phyloP scores from a whole-genome alignment of 768 basidiomycete species.

The Phlebiopsis flavidoalba region DNA sequence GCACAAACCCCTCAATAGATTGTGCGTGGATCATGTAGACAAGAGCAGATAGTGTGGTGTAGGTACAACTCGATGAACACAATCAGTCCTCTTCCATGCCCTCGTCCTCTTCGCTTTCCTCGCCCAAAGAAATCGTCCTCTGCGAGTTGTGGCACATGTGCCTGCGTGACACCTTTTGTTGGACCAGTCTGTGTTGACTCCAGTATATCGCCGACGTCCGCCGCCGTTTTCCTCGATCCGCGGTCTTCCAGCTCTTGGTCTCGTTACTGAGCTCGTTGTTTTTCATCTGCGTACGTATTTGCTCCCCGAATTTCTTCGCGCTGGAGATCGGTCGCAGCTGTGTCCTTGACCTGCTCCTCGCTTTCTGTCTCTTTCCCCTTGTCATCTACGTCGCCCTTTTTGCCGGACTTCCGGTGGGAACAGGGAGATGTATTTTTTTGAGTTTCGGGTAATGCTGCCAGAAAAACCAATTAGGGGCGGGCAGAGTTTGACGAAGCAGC shows the following conservation, averaged over 20 bases:
- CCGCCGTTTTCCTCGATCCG: not conserved
- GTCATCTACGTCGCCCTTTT: constrained; percentile 5
- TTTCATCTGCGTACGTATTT: constrained; percentile 58
- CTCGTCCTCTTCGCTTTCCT: constrained; percentile 14
- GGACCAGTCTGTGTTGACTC: not conserved
- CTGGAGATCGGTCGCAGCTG: constrained; percentile 37
- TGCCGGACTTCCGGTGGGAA: constrained; percentile 68
- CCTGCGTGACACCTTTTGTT: not conserved
- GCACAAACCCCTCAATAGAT: no score
- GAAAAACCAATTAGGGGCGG: not conserved
- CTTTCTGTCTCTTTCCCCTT: constrained; percentile 18
- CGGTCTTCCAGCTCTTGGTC: constrained; percentile 47
- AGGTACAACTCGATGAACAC: no score
- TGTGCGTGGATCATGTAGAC: no score
- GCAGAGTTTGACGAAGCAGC: not conserved
- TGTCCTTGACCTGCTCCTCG: constrained; percentile 16
- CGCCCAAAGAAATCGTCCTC: constrained; percentile 29
- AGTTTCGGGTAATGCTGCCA: constrained; percentile 76
- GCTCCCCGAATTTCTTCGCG: constrained; percentile 54
- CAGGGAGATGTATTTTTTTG: constrained; percentile 85
- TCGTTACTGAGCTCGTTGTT: constrained; percentile 50
- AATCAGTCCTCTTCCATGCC: constrained; percentile 5
- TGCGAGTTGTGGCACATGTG: constrained; percentile 6
- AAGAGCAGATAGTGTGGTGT: not conserved
- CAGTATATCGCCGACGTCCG: not conserved